A percentile compares a stretch with the other conserved stretches of the same genome.
Evolutionary conservation across 495 filamentous ascomycete species (phyloP).

Genomic region (Neohortaea acidophila): DNA sequence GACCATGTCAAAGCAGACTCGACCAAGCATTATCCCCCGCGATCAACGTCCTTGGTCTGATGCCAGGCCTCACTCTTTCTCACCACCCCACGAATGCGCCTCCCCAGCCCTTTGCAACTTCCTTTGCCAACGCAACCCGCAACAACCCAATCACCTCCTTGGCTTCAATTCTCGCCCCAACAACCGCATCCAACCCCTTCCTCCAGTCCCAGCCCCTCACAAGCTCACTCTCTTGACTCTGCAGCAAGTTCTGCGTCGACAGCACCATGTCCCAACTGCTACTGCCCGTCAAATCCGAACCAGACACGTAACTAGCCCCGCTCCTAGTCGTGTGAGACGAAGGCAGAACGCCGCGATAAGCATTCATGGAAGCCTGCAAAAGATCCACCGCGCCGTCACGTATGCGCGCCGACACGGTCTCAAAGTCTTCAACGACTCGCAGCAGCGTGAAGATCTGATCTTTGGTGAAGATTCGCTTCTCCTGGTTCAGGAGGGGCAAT

Average conservation of each 20-base stretch:
- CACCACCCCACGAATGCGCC: conserved; percentile 1
- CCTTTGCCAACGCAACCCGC: conserved; percentile 57
- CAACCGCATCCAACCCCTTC: conserved; percentile 39
- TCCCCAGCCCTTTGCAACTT: conserved; percentile 46
- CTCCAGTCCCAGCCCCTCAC: conserved; percentile 82
- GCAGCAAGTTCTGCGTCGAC: conserved; percentile 11
- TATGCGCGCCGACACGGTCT: conserved; percentile 57
- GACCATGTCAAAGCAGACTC: too few relatives aligned
- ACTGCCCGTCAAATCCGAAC: conserved; percentile 2
- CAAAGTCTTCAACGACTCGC: conserved; percentile 66
- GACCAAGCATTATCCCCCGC: too few relatives aligned
- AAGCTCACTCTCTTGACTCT: conserved; percentile 15
- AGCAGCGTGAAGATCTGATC: conserved; percentile 61
- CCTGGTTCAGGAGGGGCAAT: conserved; percentile 51
- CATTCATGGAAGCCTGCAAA: conserved; percentile 42
- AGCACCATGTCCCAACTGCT: conserved; percentile 1
- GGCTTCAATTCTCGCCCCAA: conserved; percentile 40
- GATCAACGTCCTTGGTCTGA: too few relatives aligned
- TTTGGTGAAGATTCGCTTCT: conserved; percentile 37
- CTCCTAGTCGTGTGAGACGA: conserved; percentile 33
- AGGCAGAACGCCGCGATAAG: conserved; percentile 34
- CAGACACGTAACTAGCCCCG: not conserved
- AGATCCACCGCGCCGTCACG: conserved; percentile 56
- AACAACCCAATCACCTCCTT: conserved; percentile 55
- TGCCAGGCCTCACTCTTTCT: too few relatives aligned